These are phyloP conservation scores for Alternaria sp. DNA, from an alignment of 2,329 filamentous ascomycete genomes.

Conservation along the genomic window DNA sequence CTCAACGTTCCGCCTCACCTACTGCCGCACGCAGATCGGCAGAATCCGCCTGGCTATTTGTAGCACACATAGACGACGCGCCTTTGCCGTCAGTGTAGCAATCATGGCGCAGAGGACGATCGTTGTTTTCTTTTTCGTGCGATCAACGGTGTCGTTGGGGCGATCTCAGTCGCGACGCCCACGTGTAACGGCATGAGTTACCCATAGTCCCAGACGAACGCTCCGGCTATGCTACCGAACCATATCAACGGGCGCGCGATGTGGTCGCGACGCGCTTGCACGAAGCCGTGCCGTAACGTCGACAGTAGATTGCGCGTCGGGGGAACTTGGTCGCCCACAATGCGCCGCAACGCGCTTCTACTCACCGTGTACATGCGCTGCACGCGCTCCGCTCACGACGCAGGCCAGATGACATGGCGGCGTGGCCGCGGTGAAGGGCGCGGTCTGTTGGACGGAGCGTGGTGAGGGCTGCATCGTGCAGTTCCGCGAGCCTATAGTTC, in stretches of 20 bases:
- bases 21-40: slow-evolving; percentile 30
- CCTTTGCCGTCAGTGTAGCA: slow-evolving; percentile 26
- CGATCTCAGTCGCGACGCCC: slow-evolving; percentile 17
- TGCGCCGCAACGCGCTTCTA: slow-evolving; percentile 6
- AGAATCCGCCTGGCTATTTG: slow-evolving; percentile 20
- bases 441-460: slow-evolving; percentile 12
- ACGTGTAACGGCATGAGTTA: slow-evolving; percentile 29
- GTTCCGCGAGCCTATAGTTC: slow-evolving; percentile 25
- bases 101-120: slow-evolving; percentile 4
- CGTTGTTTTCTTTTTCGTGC: slow-evolving; percentile 7
- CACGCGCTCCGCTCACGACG: slow-evolving; percentile 10
- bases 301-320: background rate
- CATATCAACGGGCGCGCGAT: slow-evolving; percentile 24
- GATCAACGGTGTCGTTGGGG: slow-evolving; percentile 15
- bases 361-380: slow-evolving; percentile 9
- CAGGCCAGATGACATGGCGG: slow-evolving; percentile 10
- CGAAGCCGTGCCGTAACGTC: background rate
- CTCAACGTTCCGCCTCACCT: slow-evolving; percentile 24
- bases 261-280: slow-evolving; percentile 10
- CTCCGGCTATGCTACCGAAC: slow-evolving; percentile 35
- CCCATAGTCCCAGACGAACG: slow-evolving; percentile 12
- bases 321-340: slow-evolving; percentile 7
- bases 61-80: slow-evolving; percentile 33
- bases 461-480: slow-evolving; percentile 26
- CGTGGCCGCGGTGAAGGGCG: slow-evolving; percentile 5